These are phyloP conservation scores for Astrocystis sublimbata DNA, from an alignment of 495 filamentous ascomycete species.

Conservation along the genomic window DNA sequence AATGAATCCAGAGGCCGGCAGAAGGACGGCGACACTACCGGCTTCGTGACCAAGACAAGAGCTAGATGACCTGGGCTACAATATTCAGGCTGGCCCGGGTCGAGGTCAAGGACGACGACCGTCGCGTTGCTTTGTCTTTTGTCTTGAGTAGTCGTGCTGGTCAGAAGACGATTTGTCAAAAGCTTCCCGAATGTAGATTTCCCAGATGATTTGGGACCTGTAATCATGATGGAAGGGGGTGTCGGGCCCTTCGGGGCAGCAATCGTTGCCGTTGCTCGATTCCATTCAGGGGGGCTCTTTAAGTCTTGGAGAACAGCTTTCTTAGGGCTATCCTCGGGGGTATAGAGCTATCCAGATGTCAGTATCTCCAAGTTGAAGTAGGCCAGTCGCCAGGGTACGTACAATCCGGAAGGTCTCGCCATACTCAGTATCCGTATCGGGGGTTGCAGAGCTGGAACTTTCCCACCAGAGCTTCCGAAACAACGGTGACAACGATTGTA, in stretches of 20 bases:
- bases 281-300: constrained; percentile 67
- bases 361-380: constrained; percentile 15
- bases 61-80: constrained; percentile 75
- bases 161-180: constrained; percentile 74
- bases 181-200: constrained; percentile 83
- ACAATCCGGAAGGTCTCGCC: constrained; percentile 46
- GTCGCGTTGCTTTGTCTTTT: constrained; percentile 28
- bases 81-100: constrained; percentile 84
- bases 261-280: constrained; percentile 43
- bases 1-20: constrained; percentile 58
- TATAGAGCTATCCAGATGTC: constrained; percentile 43
- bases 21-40: constrained; percentile 74
- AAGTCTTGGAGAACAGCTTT: constrained; percentile 57
- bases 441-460: constrained; percentile 17
- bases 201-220: constrained; percentile 79
- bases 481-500: constrained; percentile 64
- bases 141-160: constrained; percentile 33
- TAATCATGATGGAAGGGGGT: constrained; percentile 58
- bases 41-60: constrained; percentile 61
- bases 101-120: constrained; percentile 74
- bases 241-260: constrained; percentile 44
- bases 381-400: neutral
- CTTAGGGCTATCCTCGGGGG: constrained; percentile 46
- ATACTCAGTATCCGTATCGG: neutral
- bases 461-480: constrained; percentile 78